Base-by-base conservation (phyloP, 176 grass and related monocot species). In the Cenchrus purpureus region DNA sequence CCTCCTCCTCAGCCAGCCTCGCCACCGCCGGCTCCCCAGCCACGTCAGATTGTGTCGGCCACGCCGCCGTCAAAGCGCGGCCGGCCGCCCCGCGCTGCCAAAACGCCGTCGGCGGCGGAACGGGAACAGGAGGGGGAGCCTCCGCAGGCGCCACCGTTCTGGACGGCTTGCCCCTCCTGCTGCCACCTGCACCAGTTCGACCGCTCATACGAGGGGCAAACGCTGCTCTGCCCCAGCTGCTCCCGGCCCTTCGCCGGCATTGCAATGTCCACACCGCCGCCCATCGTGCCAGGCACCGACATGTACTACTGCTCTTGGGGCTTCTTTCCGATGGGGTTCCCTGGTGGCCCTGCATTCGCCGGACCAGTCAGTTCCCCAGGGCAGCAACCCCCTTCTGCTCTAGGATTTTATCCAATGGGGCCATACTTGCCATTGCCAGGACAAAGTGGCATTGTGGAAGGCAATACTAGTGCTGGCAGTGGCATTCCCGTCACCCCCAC, bases 251-350 rank as follows among this genome's bases (percentile, higher is more conserved):
- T 81, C n/a, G 13, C 43, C 0, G 65, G 65, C 34, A 22, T 51
- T n/a, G 50, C 79, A 58, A 81, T 81, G 65, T 3, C 51, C 65
- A 70, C 65, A n/a, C 48, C 34, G n/a, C 79, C 79, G 9, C 79
- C 79, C 79, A 81, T 81, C 12, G 79, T 81, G 50, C 65, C 79
- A 14, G 84, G 89, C 10, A 83, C 89, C 34, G 74, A 90, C 68
- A 90, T 87, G 89, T 90, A 90, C 74, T 86, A 87, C 73, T 90
- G 89, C 59, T 82, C 79, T 2, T 90, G 89, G 89, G 89, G 89
- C 6, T 90, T 90, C 84, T 75, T 90, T 50, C 89, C 89, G 9
- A 74, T 90, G 22, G 89, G 89, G 19, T 90, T 83, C 56, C 88
- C 84, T 55, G 77, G 71, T 37, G 84, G 54, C 16, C 78, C 83